phyloP scores from a whole-genome alignment of 2,329 filamentous ascomycete species.

The Chaetomiaceae sp. region DNA sequence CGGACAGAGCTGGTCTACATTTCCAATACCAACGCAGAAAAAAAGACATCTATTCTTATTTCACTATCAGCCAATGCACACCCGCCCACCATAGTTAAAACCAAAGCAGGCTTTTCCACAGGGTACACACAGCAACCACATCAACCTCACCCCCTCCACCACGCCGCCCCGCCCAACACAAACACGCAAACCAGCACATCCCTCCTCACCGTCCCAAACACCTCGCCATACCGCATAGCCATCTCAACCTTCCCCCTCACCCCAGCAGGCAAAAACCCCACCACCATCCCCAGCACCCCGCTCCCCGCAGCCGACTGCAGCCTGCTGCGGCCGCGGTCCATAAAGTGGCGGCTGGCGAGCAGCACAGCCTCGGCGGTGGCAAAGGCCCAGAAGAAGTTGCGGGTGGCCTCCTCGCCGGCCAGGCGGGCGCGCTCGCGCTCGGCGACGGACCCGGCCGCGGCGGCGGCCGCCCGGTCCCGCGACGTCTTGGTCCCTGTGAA shows the following conservation, averaged over 20 bases:
- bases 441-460: conserved; percentile 5
- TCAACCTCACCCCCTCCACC: conserved; percentile 32
- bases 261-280: conserved; percentile 61
- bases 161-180: conserved; percentile 58
- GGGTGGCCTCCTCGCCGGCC: conserved; percentile 29
- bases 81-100: no score
- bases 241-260: conserved; percentile 58
- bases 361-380: conserved; percentile 70
- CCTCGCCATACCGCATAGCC: conserved; percentile 61
- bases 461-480: conserved; percentile 37
- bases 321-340: conserved; percentile 51
- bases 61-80: no score
- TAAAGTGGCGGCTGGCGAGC: conserved; percentile 64
- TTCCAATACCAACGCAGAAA: no score
- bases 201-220: conserved; percentile 64
- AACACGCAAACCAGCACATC: conserved; percentile 76
- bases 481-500: conserved; percentile 63
- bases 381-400: conserved; percentile 72
- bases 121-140: no score
- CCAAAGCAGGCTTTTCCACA: no score
- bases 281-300: conserved; percentile 60
- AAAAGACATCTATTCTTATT: no score
- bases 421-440: background rate
- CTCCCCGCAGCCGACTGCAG: conserved; percentile 35
- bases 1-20: no score